phyloP scores from a whole-genome alignment of 2,329 filamentous ascomycete genomes.

The Trichoderma sp. region DNA sequence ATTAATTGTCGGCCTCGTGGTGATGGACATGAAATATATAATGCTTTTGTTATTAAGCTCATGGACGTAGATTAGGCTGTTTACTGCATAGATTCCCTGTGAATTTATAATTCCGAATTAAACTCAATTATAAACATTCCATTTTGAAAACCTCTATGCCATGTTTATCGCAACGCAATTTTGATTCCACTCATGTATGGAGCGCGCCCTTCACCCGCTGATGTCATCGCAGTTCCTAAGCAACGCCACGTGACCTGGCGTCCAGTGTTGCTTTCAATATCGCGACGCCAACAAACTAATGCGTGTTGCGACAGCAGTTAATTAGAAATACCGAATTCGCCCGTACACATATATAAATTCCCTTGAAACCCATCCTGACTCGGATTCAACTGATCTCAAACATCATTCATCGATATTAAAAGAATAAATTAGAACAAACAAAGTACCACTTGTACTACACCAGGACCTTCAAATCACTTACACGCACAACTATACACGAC shows the following conservation, averaged over 20 bases:
- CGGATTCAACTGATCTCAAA: not conserved
- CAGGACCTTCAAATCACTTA: not conserved
- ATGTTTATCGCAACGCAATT: not conserved
- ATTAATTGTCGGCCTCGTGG: not conserved
- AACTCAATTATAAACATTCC: not conserved
- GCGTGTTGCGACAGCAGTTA: not conserved
- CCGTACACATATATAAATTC: not conserved
- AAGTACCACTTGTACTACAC: not conserved
- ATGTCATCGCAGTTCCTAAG: not conserved
- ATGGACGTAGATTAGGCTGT: not conserved
- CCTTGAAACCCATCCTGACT: not conserved
- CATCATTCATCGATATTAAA: not conserved
- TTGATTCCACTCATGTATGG: not conserved
- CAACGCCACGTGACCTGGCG: slow-evolving; percentile 24
- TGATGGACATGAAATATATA: not conserved
- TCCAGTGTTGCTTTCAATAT: slow-evolving; percentile 27
- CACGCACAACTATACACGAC: not conserved
- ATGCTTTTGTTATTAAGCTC: not conserved
- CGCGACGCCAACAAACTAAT: not conserved
- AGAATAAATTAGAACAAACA: not conserved
- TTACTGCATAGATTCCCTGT: not conserved
- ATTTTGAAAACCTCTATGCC: not conserved
- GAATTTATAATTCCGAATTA: not conserved
- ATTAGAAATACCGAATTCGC: not conserved
- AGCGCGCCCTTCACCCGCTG: not conserved